phyloP scores from a whole-genome alignment of 2,329 filamentous ascomycete species.

The Fusarium graminum region DNA sequence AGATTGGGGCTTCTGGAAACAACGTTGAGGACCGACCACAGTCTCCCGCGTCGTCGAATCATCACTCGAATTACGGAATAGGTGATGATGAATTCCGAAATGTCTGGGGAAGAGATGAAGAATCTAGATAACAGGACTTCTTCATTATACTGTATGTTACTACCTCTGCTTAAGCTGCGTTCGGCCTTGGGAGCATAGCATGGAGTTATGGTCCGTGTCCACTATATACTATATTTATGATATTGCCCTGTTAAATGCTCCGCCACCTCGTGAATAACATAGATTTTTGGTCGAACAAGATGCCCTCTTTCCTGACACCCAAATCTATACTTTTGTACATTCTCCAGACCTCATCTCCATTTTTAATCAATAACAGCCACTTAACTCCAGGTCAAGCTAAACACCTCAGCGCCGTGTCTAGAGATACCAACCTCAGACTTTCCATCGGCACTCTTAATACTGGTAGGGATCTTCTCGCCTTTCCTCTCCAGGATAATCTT shows the following conservation, averaged over 20 bases:
- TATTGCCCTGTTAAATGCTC: not conserved
- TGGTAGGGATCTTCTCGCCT: constrained; percentile 57
- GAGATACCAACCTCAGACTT: constrained; percentile 60
- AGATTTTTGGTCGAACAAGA: not conserved
- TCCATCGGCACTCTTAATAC: constrained; percentile 56
- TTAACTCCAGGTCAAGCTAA: constrained; percentile 56
- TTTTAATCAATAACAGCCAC: not conserved
- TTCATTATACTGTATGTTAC: constrained; percentile 40
- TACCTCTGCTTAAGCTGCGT: constrained; percentile 20
- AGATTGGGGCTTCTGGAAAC: constrained; percentile 25
- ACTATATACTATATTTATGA: not conserved
- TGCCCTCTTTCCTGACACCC: constrained; percentile 7
- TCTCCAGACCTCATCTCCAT: constrained; percentile 7
- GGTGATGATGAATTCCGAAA: constrained; percentile 60
- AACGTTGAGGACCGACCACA: constrained; percentile 28
- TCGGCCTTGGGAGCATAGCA: constrained; percentile 42
- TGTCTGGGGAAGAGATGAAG: constrained; percentile 57
- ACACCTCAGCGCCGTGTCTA: constrained; percentile 57
- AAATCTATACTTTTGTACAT: constrained; percentile 7
- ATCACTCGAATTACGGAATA: constrained; percentile 51
- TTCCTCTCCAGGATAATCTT: constrained; percentile 58
- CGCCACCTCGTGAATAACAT: not conserved
- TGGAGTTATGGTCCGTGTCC: constrained; percentile 44
- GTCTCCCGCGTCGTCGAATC: constrained; percentile 36
- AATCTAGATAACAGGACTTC: constrained; percentile 38